phyloP scores from a whole-genome alignment of 169 alveolate genomes.

The Plasmodium ovale region DNA sequence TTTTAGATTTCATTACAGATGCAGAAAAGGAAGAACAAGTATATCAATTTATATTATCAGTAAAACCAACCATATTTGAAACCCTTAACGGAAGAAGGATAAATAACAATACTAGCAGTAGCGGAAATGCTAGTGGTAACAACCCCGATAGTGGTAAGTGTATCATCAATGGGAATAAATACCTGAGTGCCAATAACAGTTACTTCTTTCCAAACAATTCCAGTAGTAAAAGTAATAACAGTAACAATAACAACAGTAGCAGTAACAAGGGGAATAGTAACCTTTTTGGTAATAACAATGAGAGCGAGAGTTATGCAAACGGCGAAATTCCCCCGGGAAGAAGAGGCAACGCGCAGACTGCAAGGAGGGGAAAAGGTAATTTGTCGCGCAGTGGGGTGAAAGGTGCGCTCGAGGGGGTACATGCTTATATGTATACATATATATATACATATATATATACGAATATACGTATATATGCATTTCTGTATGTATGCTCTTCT shows the following conservation, averaged over 20 bases:
- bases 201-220: too few relatives aligned
- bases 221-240: neutral
- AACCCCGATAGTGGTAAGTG: neutral
- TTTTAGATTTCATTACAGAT: conserved; percentile 62
- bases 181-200: conserved; percentile 1
- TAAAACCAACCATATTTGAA: conserved; percentile 66
- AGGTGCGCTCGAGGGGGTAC: neutral
- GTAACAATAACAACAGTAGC: neutral
- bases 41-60: conserved; percentile 49
- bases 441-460: neutral
- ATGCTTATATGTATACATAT: neutral
- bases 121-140: neutral
- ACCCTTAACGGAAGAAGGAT: conserved; percentile 25
- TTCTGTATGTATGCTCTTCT: neutral
- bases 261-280: conserved; percentile 11
- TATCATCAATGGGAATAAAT: too few relatives aligned
- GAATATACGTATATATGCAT: neutral
- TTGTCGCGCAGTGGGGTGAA: neutral
- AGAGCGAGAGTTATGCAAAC: conserved; percentile 2
- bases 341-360: conserved; percentile 6
- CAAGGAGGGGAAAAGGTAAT: conserved; percentile 62
- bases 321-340: conserved; percentile 13
- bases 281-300: conserved; percentile 11
- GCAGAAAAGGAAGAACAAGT: conserved; percentile 74
- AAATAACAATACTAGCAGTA: neutral